These are phyloP conservation scores for Prunus armeniaca DNA, from an alignment of 306 rosid genomes.

Conservation along the genomic window DNA sequence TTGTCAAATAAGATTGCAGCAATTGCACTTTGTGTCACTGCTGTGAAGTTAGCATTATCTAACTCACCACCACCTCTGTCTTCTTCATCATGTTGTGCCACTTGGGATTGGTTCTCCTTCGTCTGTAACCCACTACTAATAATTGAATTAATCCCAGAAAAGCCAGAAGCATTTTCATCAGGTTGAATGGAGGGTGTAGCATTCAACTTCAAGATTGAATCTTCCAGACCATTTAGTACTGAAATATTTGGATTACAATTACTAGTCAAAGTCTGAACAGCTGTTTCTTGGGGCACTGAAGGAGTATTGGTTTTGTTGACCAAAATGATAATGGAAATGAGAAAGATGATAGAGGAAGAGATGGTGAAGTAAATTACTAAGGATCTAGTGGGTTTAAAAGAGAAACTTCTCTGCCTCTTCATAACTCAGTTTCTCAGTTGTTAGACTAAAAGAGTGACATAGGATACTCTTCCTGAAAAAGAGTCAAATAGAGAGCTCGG, in stretches of 20 bases:
- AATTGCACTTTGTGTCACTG: no score
- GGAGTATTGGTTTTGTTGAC: conserved; percentile 43
- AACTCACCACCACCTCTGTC: no score
- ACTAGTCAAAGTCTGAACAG: conserved; percentile 28
- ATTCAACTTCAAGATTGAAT: not conserved
- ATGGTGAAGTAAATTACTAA: conserved; percentile 61
- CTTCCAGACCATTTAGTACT: not conserved
- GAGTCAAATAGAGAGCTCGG: no score
- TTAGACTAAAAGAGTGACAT: no score
- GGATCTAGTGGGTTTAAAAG: conserved; percentile 70
- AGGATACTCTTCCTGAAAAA: no score
- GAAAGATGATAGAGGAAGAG: conserved; percentile 55
- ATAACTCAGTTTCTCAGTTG: conserved; percentile 18
- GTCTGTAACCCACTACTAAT: no score
- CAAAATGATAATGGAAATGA: conserved; percentile 58
- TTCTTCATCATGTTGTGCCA: no score
- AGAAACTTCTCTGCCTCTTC: conserved; percentile 83
- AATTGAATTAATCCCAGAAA: no score
- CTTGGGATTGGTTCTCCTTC: no score
- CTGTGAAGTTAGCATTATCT: no score
- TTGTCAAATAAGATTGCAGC: no score
- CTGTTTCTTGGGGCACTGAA: conserved; percentile 33
- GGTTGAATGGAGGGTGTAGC: not conserved
- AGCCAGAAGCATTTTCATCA: not conserved
- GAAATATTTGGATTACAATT: conserved; percentile 37